Evolutionary conservation across 225 moss, liverwort and hornwort genomes (phyloP), one percentile per base, ranked within the genome.

Genomic region (Physcomitrium patens): DNA sequence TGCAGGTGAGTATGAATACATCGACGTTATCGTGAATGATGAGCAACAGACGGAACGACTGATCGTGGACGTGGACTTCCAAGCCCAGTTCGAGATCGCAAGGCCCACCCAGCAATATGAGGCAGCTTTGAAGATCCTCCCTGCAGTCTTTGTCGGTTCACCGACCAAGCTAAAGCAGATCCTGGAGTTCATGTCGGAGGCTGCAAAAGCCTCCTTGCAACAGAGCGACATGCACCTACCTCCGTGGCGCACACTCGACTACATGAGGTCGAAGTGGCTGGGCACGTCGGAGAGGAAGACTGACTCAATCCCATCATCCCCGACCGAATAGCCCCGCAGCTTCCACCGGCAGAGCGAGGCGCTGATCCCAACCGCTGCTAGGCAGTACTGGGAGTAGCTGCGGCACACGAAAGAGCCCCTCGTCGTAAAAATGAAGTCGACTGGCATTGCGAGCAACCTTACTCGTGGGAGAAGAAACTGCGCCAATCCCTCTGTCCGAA

Each of bases 221-320:
- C 90, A 96, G 83, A 93, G 84, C 69, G 75, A 76, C 56, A 93
- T 96, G 93, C 87, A 91, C 74, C 92, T 96, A 27, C 96, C 96
- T 10, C 96, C 96, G 9, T 96, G 96, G 96, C 87, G 96, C 19
- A 96, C 93, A 5, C 82, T 93, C 18, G 90, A 89, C 63, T 96
- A 96, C 81, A 92, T 96, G 89, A 87, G 81, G 18, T 90, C 90
- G 0, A 96, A 96, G 74, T 96, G 96, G 96, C 62, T 93, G 28
- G 87, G 91, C 9, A 80, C 78, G 1, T 76, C 69, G 12, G 87
- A 86, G 64, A 82, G 89, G 46, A 83, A 85, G 72, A 49, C 19
- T 45, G 82, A 75, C 55, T 70, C 82, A 1, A 73, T 81, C 16
- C 54, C 65, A 0, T 61, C 75, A 1, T 65, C 84, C 0, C 69